Evolutionary conservation across 2,329 filamentous ascomycete species (phyloP).

Genomic region (Paracamarosporium sp.): DNA sequence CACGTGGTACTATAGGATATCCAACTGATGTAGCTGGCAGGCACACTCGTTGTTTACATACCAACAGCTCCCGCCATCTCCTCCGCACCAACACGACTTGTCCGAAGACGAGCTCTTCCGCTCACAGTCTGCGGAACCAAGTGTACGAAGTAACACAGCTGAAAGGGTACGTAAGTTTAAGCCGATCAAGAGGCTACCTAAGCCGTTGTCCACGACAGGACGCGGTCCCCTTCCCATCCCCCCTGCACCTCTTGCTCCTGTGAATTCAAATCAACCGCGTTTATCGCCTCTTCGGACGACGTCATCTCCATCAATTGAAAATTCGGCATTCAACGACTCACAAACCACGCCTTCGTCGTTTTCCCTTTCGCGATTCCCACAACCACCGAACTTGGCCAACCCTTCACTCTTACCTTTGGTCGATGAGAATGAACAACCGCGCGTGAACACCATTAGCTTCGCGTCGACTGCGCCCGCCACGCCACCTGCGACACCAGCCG

Average conservation of each 20-base stretch:
- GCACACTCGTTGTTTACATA: constrained; percentile 30
- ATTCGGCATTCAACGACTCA: constrained; percentile 23
- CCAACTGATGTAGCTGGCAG: not conserved
- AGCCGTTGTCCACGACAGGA: constrained; percentile 26
- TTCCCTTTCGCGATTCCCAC: constrained; percentile 46
- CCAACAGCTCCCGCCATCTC: constrained; percentile 24
- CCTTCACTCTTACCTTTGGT: constrained; percentile 27
- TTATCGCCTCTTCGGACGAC: constrained; percentile 25
- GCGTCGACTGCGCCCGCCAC: constrained; percentile 37
- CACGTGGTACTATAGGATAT: too few relatives aligned
- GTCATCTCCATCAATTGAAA: constrained; percentile 29
- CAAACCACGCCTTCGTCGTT: constrained; percentile 33
- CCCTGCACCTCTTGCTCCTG: constrained; percentile 20
- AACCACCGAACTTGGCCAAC: constrained; percentile 32
- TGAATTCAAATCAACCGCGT: constrained; percentile 21
- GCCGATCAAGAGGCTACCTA: constrained; percentile 44
- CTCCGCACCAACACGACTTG: constrained; percentile 20
- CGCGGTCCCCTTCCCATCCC: constrained; percentile 13
- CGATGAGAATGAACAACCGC: constrained; percentile 26
- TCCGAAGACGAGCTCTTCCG: constrained; percentile 26
- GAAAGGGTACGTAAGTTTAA: constrained; percentile 39
- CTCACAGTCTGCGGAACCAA: constrained; percentile 38
- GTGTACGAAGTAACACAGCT: constrained; percentile 18
- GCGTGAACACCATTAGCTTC: constrained; percentile 30
- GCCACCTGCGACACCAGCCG: constrained; percentile 46